phyloP scores from a whole-genome alignment of 768 basidiomycete genomes.

The Termitomyces sp. region DNA sequence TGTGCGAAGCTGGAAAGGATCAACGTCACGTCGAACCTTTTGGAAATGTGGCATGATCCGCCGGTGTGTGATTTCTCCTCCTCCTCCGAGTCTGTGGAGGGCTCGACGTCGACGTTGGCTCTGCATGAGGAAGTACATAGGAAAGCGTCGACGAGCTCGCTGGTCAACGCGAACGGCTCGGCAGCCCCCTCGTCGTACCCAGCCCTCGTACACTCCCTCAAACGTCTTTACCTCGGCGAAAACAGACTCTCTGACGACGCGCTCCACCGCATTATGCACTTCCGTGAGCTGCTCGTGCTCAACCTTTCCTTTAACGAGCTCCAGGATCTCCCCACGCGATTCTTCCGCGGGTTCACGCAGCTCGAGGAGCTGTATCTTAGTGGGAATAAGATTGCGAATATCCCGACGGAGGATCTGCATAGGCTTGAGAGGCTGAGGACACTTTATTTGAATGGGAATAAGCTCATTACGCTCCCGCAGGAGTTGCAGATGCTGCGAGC shows the following conservation, averaged over 20 bases:
- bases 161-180: slow-evolving; percentile 12
- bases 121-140: slow-evolving; percentile 19
- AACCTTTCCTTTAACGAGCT: slow-evolving; percentile 96
- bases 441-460: slow-evolving; percentile 91
- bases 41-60: slow-evolving; percentile 68
- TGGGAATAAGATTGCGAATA: slow-evolving; percentile 87
- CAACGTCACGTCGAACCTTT: slow-evolving; percentile 86
- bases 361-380: slow-evolving; percentile 89
- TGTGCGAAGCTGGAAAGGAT: slow-evolving; percentile 67
- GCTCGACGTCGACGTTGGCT: slow-evolving; percentile 6
- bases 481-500: slow-evolving; percentile 81
- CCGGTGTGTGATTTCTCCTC: slow-evolving; percentile 19
- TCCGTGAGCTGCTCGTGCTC: slow-evolving; percentile 74
- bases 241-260: slow-evolving; percentile 80
- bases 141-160: slow-evolving; percentile 28
- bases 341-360: slow-evolving; percentile 62
- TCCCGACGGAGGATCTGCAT: slow-evolving; percentile 87
- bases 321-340: slow-evolving; percentile 75
- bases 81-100: background rate
- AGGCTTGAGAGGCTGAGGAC: slow-evolving; percentile 61
- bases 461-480: slow-evolving; percentile 85
- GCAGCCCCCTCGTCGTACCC: background rate
- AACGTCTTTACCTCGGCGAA: slow-evolving; percentile 83
- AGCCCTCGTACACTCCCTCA: slow-evolving; percentile 59
- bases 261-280: slow-evolving; percentile 65